Conservation (phyloP, 352 stramenopile genomes). For the Phytophthora tentaculata region DNA sequence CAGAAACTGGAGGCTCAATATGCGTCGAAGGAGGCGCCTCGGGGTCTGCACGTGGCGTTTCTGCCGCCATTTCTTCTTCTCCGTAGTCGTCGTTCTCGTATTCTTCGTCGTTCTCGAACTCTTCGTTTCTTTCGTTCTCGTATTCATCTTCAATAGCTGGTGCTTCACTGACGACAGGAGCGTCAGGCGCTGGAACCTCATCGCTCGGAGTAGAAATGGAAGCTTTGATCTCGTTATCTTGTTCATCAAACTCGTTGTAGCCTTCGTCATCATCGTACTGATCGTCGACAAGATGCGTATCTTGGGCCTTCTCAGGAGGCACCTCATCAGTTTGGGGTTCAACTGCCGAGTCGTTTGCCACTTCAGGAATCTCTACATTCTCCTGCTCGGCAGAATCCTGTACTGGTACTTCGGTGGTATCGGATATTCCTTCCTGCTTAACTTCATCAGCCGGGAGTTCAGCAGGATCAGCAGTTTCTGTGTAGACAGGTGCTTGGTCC, state of each 20-base stretch:
- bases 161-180: slow-evolving; percentile 3
- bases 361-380: not conserved
- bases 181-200: not conserved
- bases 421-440: not conserved
- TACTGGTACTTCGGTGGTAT: not conserved
- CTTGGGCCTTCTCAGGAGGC: not conserved
- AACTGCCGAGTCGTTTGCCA: slow-evolving; percentile 4
- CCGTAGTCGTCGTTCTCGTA: slow-evolving; percentile 53
- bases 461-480: too few relatives aligned
- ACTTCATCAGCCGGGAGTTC: slow-evolving; percentile 11
- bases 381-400: slow-evolving; percentile 1
- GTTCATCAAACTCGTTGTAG: slow-evolving; percentile 61
- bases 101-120: slow-evolving; percentile 61
- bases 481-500: slow-evolving; percentile 15
- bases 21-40: not conserved
- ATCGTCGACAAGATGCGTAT: slow-evolving; percentile 10
- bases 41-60: slow-evolving; percentile 7
- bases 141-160: slow-evolving; percentile 43
- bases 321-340: slow-evolving; percentile 1
- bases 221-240: slow-evolving; percentile 22
- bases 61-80: slow-evolving; percentile 12
- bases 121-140: slow-evolving; percentile 30
- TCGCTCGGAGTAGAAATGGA: not conserved
- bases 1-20: slow-evolving; percentile 13
- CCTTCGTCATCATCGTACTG: slow-evolving; percentile 46